Percentiles rank a stretch among this genome's conserved stretches.
Conservation (phyloP, 2,329 filamentous ascomycete species). For the Cladosporium sp. region DNA sequence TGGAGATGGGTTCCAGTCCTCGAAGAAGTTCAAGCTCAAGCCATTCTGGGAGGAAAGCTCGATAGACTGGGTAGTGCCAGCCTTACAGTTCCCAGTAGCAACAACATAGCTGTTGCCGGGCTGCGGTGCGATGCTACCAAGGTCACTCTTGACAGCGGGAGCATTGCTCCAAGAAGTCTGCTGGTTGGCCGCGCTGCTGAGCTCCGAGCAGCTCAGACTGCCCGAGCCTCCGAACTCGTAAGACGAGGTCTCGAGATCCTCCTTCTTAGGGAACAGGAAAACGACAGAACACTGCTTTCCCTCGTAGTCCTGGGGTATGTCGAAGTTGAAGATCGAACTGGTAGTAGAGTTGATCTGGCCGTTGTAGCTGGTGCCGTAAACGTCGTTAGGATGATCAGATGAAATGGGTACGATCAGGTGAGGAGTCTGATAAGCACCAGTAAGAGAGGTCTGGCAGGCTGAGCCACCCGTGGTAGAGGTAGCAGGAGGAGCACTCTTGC, state of each 20-base stretch:
- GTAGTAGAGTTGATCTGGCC: conserved; percentile 37
- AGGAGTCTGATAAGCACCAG: conserved; percentile 34
- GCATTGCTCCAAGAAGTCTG: conserved; percentile 20
- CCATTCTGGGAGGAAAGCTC: conserved; percentile 19
- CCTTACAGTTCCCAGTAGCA: conserved; percentile 21
- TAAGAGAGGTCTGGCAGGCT: conserved; percentile 28
- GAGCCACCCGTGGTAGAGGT: not conserved
- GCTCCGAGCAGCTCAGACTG: conserved; percentile 29
- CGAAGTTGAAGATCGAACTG: conserved; percentile 45
- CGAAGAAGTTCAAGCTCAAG: conserved; percentile 24
- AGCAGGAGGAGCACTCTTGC: conserved; percentile 4
- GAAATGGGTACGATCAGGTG: conserved; percentile 37
- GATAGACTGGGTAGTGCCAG: conserved; percentile 22
- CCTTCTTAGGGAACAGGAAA: conserved; percentile 41
- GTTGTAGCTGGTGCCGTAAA: conserved; percentile 38
- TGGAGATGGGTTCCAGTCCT: conserved; percentile 24
- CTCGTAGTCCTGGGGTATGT: conserved; percentile 37
- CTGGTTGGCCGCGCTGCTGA: conserved; percentile 19
- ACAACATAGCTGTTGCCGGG: conserved; percentile 29
- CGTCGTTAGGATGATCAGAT: conserved; percentile 32
- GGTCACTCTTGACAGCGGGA: conserved; percentile 9
- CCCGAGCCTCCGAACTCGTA: conserved; percentile 38
- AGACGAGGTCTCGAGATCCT: conserved; percentile 32
- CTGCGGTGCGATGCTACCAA: conserved; percentile 11
- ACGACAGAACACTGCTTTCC: conserved; percentile 46